Conservation (phyloP, 1,284 basidiomycete genomes). For the Vanrija sp. region DNA sequence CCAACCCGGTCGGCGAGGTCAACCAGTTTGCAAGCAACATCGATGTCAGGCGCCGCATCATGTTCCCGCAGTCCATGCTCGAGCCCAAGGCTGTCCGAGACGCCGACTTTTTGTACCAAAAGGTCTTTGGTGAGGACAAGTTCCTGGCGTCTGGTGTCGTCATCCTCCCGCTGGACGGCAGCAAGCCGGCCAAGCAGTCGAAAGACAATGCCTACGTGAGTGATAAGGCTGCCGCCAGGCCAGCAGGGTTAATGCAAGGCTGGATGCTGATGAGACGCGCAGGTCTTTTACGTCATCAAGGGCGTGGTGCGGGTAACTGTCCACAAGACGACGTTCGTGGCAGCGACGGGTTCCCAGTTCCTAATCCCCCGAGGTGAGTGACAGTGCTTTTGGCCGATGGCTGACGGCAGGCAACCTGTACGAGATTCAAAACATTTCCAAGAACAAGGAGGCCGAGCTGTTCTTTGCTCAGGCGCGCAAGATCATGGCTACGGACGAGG, state of each 20-base stretch:
- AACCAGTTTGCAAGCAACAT: conserved; percentile 62
- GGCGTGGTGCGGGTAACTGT: conserved; percentile 83
- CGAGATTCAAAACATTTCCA: conserved; percentile 78
- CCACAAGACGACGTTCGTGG: conserved; percentile 69
- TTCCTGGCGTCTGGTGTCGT: conserved; percentile 88
- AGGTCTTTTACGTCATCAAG: conserved; percentile 84
- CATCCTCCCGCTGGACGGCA: conserved; percentile 67
- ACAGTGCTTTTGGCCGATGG: background rate
- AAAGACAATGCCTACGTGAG: conserved; percentile 94
- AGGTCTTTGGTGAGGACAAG: conserved; percentile 88
- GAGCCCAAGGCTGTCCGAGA: conserved; percentile 57
- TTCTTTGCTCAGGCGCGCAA: conserved; percentile 93
- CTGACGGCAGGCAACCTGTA: conserved; percentile 73
- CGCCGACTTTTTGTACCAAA: conserved; percentile 78
- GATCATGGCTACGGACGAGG: conserved; percentile 52
- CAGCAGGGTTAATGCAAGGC: no score
- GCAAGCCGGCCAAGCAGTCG: conserved; percentile 81
- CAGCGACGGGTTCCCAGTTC: conserved; percentile 81
- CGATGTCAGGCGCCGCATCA: conserved; percentile 61
- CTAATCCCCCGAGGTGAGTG: conserved; percentile 78
- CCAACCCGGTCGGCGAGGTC: conserved; percentile 64
- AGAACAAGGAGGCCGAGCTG: conserved; percentile 66
- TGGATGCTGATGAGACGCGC: conserved; percentile 4
- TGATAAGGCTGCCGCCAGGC: conserved; percentile 17
- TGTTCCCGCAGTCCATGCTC: conserved; percentile 55